phyloP scores from a whole-genome alignment of 2,329 filamentous ascomycete genomes.

The Fusarium miscanthi region DNA sequence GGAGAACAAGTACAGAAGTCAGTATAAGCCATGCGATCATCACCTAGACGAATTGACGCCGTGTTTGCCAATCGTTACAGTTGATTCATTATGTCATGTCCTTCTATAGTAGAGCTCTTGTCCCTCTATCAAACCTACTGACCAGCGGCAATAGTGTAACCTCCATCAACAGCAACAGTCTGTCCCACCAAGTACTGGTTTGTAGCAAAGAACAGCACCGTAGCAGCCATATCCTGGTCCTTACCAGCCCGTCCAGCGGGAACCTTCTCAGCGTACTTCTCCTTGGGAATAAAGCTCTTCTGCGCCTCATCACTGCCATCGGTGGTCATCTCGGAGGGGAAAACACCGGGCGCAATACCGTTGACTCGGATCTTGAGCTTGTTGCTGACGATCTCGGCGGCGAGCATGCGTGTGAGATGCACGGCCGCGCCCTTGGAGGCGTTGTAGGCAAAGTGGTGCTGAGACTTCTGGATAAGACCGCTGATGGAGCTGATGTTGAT shows the following conservation, averaged over 20 bases:
- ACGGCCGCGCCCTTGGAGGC: slow-evolving; percentile 72
- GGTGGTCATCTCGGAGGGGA: slow-evolving; percentile 78
- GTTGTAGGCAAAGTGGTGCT: slow-evolving; percentile 75
- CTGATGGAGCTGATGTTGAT: slow-evolving; percentile 77
- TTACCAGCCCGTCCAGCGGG: slow-evolving; percentile 75
- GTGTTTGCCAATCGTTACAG: background rate
- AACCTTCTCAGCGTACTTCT: slow-evolving; percentile 68
- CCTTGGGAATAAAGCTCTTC: slow-evolving; percentile 69
- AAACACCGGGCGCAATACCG: slow-evolving; percentile 78
- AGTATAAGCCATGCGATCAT: accelerated
- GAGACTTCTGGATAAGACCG: slow-evolving; percentile 69
- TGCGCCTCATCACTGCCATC: slow-evolving; percentile 58
- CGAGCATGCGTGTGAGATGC: slow-evolving; percentile 73
- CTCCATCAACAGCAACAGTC: slow-evolving; percentile 58
- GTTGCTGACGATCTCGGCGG: slow-evolving; percentile 67
- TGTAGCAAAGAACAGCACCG: slow-evolving; percentile 66
- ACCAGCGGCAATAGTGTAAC: slow-evolving; percentile 54
- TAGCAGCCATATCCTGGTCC: slow-evolving; percentile 76
- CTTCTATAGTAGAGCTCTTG: background rate
- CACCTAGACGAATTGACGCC: accelerated
- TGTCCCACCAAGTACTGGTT: slow-evolving; percentile 60
- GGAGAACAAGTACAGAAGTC: too few species aligned
- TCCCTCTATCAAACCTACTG: slow-evolving; percentile 1
- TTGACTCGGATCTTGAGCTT: slow-evolving; percentile 75
- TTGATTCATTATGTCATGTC: slow-evolving; percentile 3